phyloP scores from a whole-genome alignment of 352 stramenopile species.

The Globisporangium paddicum region DNA sequence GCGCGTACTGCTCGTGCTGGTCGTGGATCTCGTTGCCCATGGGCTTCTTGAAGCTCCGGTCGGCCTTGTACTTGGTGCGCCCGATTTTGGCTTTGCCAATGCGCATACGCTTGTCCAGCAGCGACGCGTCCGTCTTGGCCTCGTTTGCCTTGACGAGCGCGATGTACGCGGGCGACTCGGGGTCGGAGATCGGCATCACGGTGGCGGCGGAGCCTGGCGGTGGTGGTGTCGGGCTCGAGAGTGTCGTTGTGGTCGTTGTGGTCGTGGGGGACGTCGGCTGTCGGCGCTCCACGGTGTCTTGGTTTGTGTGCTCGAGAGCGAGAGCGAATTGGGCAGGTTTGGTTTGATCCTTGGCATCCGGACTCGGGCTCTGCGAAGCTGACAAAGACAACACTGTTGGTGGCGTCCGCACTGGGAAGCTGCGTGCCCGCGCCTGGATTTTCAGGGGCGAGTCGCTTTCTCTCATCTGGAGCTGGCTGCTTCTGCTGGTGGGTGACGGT shows the following conservation, averaged over 20 bases:
- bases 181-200: constrained; percentile 25
- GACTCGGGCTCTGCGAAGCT: neutral
- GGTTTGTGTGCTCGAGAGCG: constrained; percentile 14
- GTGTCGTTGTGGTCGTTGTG: neutral
- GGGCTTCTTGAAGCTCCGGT: constrained; percentile 60
- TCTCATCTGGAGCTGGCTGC: constrained; percentile 1
- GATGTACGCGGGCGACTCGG: constrained; percentile 33
- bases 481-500: neutral
- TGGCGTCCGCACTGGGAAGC: constrained; percentile 7
- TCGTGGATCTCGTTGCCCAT: constrained; percentile 73
- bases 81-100: constrained; percentile 48
- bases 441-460: constrained; percentile 8
- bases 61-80: constrained; percentile 46
- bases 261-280: constrained; percentile 3
- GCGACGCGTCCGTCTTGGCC: constrained; percentile 31
- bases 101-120: constrained; percentile 54
- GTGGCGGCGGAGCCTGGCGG: neutral
- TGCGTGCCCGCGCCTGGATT: constrained; percentile 12
- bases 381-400: neutral
- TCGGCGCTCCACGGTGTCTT: constrained; percentile 10
- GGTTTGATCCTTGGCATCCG: neutral
- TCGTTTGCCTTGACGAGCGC: constrained; percentile 41
- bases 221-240: constrained; percentile 2
- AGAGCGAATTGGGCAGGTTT: constrained; percentile 14
- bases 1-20: constrained; percentile 95